Base-by-base conservation (phyloP, 495 filamentous ascomycete species). In the Penicillium flavigenum region DNA sequence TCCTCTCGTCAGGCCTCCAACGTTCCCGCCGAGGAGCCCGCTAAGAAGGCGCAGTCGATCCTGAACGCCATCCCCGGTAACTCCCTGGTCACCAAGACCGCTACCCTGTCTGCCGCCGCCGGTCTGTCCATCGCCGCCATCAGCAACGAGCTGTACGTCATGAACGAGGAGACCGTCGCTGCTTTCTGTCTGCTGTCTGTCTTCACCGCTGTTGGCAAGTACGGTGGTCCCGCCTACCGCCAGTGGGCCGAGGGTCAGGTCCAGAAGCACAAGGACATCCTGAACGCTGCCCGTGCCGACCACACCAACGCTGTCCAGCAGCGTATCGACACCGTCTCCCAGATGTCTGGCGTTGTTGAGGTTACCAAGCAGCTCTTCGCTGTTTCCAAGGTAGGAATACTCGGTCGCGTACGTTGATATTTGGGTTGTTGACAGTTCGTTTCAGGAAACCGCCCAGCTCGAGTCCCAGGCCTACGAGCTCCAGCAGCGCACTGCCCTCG, bases 91-190 rank as follows among this genome's bases (percentile, higher is more conserved):
- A 91, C 90, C 74, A 99, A 98, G 85, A 91, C 91, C 60, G 95
- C 95, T 69, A 89, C 96, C 74, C 85, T 99, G 56, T 98, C 94
- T 65, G 91, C 91, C 57, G 87, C 86, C 56, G 91, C 95, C 71
- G 92, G 91, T 79, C 70, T 92, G 60, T 91, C 90, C 63, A 82
- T 96, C 67, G 94, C 92, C 69, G 95, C 94, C 68, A 92, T 99
- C 79, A 93, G 88, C 87, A 99, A 96, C 78, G 95, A 99, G 81
- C 88, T 98, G 80, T 99, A 97, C 76, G 90, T 99, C 72, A 81
- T 99, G 75, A 99, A 98, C 79, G 93, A 98, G 81, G 95, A 99
- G 81, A 83, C 92, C 57, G 86, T 99, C 66, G 88, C 95, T 65
- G 88, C 89, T 53, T 81, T 99, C 78, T 90, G 86, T 72, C 79